Percentiles rank a stretch among this genome's conserved stretches.
These are phyloP conservation scores for Magnolia officinalis DNA, from an alignment of 164 flowering plant genomes.

Conservation along the genomic window DNA sequence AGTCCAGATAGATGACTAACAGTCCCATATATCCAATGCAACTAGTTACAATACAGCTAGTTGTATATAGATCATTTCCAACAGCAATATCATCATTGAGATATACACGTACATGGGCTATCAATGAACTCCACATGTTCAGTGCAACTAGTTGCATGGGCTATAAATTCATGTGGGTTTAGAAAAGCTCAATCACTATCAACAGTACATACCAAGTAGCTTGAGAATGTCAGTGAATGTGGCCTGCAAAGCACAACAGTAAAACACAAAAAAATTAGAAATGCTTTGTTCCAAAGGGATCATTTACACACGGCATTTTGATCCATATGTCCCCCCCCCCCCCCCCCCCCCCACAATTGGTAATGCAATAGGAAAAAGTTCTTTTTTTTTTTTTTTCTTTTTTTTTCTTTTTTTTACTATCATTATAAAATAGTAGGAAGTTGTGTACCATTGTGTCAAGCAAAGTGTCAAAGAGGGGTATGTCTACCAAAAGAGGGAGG, in stretches of 20 bases:
- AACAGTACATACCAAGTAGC: constrained; percentile 48
- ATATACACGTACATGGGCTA: too few species aligned
- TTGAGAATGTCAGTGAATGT: constrained; percentile 83
- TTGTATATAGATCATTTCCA: neutral
- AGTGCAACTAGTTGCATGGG: neutral
- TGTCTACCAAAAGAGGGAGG: neutral
- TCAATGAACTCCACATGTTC: neutral
- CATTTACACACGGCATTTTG: neutral
- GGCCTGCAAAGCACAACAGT: constrained; percentile 46
- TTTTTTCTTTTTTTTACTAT: neutral
- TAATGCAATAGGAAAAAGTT: too few species aligned
- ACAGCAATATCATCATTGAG: neutral
- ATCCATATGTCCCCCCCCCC: too few species aligned
- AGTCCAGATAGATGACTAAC: too few species aligned
- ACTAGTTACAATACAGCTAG: too few species aligned
- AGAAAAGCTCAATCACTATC: neutral
- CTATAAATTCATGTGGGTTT: too few species aligned
- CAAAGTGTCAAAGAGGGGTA: neutral
- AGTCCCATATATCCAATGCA: too few species aligned
- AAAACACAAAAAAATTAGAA: neutral
- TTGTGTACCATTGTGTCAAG: neutral
- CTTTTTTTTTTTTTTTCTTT: neutral
- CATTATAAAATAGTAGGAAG: neutral
- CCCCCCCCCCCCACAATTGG: too few species aligned
- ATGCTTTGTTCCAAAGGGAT: neutral